Evolutionary conservation across 2,329 filamentous ascomycete genomes (phyloP), one percentile per base, ranked within the genome.

Genomic region (Clarireedia monteithiana): DNA sequence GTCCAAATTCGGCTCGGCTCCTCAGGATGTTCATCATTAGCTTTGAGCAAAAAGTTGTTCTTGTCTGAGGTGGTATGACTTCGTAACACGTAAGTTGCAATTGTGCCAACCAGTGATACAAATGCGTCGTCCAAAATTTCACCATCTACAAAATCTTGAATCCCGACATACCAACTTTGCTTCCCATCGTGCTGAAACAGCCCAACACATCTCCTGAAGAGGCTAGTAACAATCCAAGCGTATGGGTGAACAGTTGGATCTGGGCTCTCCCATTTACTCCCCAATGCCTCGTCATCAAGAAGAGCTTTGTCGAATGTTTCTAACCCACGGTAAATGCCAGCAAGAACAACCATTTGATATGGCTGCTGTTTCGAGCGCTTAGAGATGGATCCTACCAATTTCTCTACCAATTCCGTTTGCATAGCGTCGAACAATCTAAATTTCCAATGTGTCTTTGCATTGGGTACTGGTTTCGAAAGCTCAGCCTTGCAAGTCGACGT

Each of bases 371-470:
- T 57, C 14, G 54, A 45, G 20, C 50, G 36, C 15, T 49, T 17
- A 7, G 65, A 40, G 12, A 62, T 10, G 34, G 26, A 14, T 9
- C 58, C 53, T 5, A 54, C 40, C 14, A 66, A 46, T 17, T 60
- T 59, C 12, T 50, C 23, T 5, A 67, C 14, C 17, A 68, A 47
- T 15, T 56, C 54, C 7, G 53, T 38, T 10, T 61, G 58, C 24
- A 62, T 58, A 14, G 53, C 53, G 48, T 63, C 59, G 26, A 66
- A 66, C n/a, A 66, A 60, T 23, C 58, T 56, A 45, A 62, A 58
- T 58, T 58, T 62, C 23, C 53, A 58, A 30, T 54, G 52, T 6
- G 53, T 52, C 17, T 51, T 54, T 23, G 39, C 26, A 24, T 50
- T 48, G 4, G 46, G 12, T 4, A 53, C 45, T n/a, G 51, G 48